Evolutionary conservation across 129 eudicot genomes (phyloP), one percentile per base, ranked within the genome.

Genomic region (Escallonia rubra): DNA sequence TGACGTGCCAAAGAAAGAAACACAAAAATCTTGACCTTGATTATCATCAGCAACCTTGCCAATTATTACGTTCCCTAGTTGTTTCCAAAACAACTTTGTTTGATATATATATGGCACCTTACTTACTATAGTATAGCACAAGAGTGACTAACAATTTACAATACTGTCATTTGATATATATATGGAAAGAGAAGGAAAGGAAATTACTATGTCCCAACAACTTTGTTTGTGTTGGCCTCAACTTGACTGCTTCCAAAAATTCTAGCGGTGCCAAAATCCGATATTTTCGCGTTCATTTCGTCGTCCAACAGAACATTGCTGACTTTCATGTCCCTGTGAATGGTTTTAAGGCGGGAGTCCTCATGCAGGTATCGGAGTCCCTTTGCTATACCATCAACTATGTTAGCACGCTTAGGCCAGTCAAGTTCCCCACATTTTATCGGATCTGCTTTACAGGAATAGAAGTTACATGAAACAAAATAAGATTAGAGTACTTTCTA

Each of bases 261-360:
- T 52, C 73, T 64, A 52, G 84, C 79, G 65, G 74, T 58, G 58
- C 84, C 84, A 56, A 79, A 79, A 70, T 79, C 80, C 6, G 84
- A 59, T n/a, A 79, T 64, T 66, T 79, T 79, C 10, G 83, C 68
- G n/a, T 66, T 66, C 82, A 72, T 71, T 0, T 71, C 59, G 1
- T 39, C 53, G 41, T 78, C 82, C 11, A 78, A 13, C 11, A 78
- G 42, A 8, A 78, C 43, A 54, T 78, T 78, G 82, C 82, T 72
- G 43, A 74, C 65, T 45, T 78, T 78, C 4, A 78, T 59, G 61
- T 78, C 82, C 13, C 78, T 52, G 46, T 78, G 82, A 34, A 78
- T 78, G 7, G 73, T 54, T 43, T 57, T 57, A 5, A 79, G 59
- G 13, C 79, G 60, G 45, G 79, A 79, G 59, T 79, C 83, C 13